Conservation (phyloP, 2,329 filamentous ascomycete species). For the Diaporthe australafricana region DNA sequence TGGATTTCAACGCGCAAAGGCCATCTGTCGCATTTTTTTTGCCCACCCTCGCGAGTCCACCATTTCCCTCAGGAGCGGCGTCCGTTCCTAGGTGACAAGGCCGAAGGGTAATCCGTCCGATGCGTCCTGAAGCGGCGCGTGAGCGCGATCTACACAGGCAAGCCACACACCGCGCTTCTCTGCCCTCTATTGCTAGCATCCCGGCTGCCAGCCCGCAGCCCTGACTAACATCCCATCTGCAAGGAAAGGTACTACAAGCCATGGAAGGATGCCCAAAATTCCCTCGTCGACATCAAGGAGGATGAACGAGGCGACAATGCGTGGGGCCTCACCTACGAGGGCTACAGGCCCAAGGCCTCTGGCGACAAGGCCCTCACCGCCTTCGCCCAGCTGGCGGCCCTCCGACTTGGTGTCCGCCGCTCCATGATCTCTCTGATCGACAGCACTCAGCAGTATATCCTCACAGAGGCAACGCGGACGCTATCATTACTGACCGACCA, state of each 20-base stretch:
- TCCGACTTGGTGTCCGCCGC: conserved; percentile 59
- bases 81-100: not conserved
- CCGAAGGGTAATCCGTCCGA: conserved; percentile 2
- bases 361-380: conserved; percentile 55
- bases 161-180: not conserved
- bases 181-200: not conserved
- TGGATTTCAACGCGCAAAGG: not conserved
- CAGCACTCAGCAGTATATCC: conserved; percentile 29
- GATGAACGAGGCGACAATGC: not conserved
- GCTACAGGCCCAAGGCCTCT: conserved; percentile 48
- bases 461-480: conserved; percentile 28
- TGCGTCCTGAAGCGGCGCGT: conserved; percentile 34
- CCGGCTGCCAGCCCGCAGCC: not conserved
- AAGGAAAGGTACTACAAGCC: conserved; percentile 34
- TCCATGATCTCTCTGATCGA: conserved; percentile 43
- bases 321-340: conserved; percentile 40
- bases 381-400: conserved; percentile 62
- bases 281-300: conserved; percentile 7
- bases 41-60: not conserved
- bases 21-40: not conserved
- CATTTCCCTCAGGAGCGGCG: not conserved
- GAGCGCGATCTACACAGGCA: conserved; percentile 34
- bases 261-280: conserved; percentile 33
- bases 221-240: not conserved
- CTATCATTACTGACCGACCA: conserved; percentile 48